phyloP scores from a whole-genome alignment of 352 stramenopile genomes.

The Phytophthora colocasiae region DNA sequence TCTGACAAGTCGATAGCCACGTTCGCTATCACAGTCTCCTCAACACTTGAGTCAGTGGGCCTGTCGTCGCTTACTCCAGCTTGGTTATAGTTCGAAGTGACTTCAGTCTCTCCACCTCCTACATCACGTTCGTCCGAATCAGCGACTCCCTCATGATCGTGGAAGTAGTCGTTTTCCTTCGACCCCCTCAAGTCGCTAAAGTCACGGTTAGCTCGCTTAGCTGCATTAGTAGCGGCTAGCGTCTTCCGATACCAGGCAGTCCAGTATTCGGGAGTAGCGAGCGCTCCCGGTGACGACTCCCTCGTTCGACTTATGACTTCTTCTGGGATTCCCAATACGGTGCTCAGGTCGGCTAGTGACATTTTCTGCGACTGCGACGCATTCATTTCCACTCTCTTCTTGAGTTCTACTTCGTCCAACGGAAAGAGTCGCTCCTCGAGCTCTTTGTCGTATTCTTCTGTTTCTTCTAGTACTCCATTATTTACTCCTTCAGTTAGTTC shows the following conservation, averaged over 20 bases:
- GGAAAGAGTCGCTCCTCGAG: background rate
- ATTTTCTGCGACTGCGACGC: background rate
- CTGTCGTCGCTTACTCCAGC: too few species aligned
- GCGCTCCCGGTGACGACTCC: background rate
- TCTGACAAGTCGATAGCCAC: too few species aligned
- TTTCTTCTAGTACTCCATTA: background rate
- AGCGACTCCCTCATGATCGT: too few species aligned
- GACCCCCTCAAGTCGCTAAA: too few species aligned
- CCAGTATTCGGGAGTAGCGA: slow-evolving; percentile 8
- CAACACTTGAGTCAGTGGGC: too few species aligned
- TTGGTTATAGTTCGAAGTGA: too few species aligned
- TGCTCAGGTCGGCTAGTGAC: background rate
- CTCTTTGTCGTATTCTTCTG: background rate
- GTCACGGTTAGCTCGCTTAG: too few species aligned
- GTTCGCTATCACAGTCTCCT: too few species aligned
- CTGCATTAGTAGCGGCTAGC: background rate
- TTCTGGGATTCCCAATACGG: background rate
- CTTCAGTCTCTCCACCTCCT: too few species aligned
- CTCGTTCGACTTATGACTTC: background rate
- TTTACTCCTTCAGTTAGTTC: too few species aligned
- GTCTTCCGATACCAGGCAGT: background rate
- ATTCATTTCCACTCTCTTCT: background rate
- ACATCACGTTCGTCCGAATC: too few species aligned
- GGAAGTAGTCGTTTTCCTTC: too few species aligned
- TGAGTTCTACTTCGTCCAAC: background rate